Base-by-base conservation (phyloP, 2,329 filamentous ascomycete genomes). In the Pleoardoris graminearum region DNA sequence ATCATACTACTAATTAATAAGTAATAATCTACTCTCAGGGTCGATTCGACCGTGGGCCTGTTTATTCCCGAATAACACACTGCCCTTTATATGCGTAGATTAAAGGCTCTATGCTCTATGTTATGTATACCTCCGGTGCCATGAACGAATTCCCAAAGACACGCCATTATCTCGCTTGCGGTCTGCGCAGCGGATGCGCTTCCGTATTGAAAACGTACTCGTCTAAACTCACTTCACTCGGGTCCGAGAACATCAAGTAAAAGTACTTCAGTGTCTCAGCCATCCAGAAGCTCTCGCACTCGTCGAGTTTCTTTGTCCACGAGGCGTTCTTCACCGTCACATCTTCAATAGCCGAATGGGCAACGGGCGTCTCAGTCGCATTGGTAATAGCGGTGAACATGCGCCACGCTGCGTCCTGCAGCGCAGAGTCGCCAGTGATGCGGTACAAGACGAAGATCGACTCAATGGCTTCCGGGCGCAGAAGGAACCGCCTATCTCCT, bases 241-340 rank as follows among this genome's bases (percentile, higher is more conserved):
- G 86, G 50, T 85, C 81, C 19, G 85, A 85, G 70, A 89, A 96
- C 44, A 96, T 79, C 51, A 96, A 73, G 70, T 91, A 96, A 61
- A 94, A 96, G 69, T 96, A 96, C 78, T 96, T 97, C 62, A 96
- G 77, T 35, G 91, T 96, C 79, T 96, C 91, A 3, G 89, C 89
- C 55, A 91, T 79, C 90, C 91, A 96, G 73, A 95, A 96, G 66
- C 88, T 92, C 76, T 96, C 70, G 38, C 70, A 73, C 41, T 63
- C 54, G 30, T 74, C 69, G 1, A 70, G 41, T 48, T 70, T 71
- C 45, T 65, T 60, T 1, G 63, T 63, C 25, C 50, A 54, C 36
- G 64, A 56, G 1, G 53, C 60, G 7, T 64, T 36, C 1, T 62
- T 60, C 16, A 79, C 70, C 1, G 72, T 80, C 1, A 92, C 87